Evolutionary conservation across 2,329 filamentous ascomycete genomes (phyloP), one percentile per base, ranked within the genome.

Genomic region (Phialophora macrospora): DNA sequence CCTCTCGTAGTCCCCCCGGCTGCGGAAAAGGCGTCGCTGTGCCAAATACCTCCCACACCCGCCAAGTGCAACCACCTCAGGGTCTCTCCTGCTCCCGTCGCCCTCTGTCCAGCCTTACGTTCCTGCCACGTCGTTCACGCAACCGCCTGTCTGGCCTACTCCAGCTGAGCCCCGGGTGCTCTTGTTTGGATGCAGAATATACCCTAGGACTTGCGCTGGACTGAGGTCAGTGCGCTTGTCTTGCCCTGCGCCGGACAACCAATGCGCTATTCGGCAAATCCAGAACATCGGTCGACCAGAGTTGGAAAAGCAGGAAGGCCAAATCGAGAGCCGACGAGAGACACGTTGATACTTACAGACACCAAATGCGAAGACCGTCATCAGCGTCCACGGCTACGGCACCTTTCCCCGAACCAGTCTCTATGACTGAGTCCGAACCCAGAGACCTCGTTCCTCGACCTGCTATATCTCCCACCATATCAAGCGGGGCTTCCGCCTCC

Each of bases 401-500:
- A 64, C 48, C 58, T 5, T 60, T 61, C 20, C 64, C 67, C 14
- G 24, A 63, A 20, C 62, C 65, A 49, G 51, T 63, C 55, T 63
- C 63, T 63, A 67, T 69, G 65, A 65, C 55, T 51, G 48, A 20
- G 44, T 28, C 34, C 30, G 30, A 66, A 28, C 56, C 52, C 26
- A 8, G 26, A 51, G 60, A 56, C 26, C 44, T 63, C 44, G 30
- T 55, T 17, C 24, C 38, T 34, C 64, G 65, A 26, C 60, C 56
- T 14, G 65, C 67, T 17, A 56, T 66, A 34, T 71, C 71, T 41
- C 68, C 70, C 14, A 62, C 68, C 24, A 55, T 69, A 49, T 71
- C 71, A 17, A 68, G 70, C 58, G 66, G 30, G n/a, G 71, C 67
- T 14, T 83, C 81, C 26, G 80, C 80, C 26, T 77, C 78, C 34